Percentiles rank a stretch among this genome's conserved stretches.
These are phyloP conservation scores for Camelina laxa DNA, from an alignment of 345 rosid genomes.

Conservation along the genomic window DNA sequence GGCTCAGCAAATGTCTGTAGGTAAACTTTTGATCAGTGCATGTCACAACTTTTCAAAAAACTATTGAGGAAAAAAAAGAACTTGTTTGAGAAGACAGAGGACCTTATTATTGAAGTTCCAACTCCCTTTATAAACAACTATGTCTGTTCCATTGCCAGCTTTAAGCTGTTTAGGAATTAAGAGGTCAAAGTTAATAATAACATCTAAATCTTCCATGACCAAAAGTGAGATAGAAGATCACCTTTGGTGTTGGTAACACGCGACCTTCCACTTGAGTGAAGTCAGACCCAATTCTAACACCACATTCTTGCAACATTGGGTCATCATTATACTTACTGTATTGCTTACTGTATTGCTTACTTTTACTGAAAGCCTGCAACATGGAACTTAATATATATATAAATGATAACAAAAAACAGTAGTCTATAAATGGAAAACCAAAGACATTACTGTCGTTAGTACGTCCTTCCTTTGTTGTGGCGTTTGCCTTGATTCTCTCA, in stretches of 20 bases:
- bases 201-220: neutral
- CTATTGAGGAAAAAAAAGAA: neutral
- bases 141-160: constrained; percentile 73
- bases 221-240: constrained; percentile 13
- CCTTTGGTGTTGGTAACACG: constrained; percentile 72
- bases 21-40: constrained; percentile 16
- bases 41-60: neutral
- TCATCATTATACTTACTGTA: constrained; percentile 66
- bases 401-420: neutral
- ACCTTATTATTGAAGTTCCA: constrained; percentile 93
- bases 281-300: constrained; percentile 54
- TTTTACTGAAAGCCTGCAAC: constrained; percentile 59
- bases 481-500: constrained; percentile 75
- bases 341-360: too few relatives aligned
- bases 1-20: constrained; percentile 70
- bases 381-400: neutral
- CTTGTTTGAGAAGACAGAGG: neutral
- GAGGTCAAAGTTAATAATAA: neutral
- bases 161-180: constrained; percentile 53
- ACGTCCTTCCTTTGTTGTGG: constrained; percentile 70
- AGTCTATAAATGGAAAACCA: neutral
- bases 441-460: constrained; percentile 58
- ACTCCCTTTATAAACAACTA: constrained; percentile 66
- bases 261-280: constrained; percentile 84
- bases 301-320: constrained; percentile 69